Base-by-base conservation (phyloP, 345 rosid species). In the Hypericum perforatum region DNA sequence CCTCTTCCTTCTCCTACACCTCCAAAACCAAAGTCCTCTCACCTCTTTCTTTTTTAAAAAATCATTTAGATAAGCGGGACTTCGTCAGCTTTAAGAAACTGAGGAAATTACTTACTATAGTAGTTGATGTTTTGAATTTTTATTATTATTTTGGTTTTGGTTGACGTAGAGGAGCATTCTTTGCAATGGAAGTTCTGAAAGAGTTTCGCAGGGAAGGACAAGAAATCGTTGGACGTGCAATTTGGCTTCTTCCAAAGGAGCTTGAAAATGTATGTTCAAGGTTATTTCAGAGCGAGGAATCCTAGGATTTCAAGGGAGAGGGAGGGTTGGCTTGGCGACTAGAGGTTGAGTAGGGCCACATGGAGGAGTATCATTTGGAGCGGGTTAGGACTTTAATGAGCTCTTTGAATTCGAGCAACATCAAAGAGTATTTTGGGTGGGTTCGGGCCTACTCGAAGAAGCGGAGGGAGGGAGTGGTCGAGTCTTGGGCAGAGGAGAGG, bases 251-350 rank as follows among this genome's bases (percentile, higher is more conserved):
- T 63, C 4, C 64, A 62, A 9, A 64, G 74, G 54, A 81, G 80
- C 74, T 68, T 88, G 61, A 85, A 74, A 75, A 81, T 91, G 96
- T 91, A 70, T n/a, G n/a, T n/a, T n/a, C n/a, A n/a, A n/a, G n/a
- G n/a, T n/a, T n/a, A n/a, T n/a, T n/a, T n/a, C n/a, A n/a, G n/a
- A n/a, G n/a, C n/a, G n/a, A n/a, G n/a, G n/a, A n/a, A n/a, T n/a
- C n/a, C n/a, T n/a, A n/a, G n/a, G n/a, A n/a, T n/a, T n/a, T n/a
- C n/a, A n/a, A n/a, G n/a, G n/a, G n/a, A n/a, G n/a, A n/a, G n/a
- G n/a, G n/a, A n/a, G n/a, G n/a, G n/a, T n/a, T n/a, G n/a, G n/a
- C n/a, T n/a, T n/a, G n/a, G n/a, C n/a, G n/a, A n/a, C n/a, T n/a
- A n/a, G n/a, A n/a, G n/a, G n/a, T n/a, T n/a, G n/a, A n/a, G n/a